These are phyloP conservation scores for Pythium guiyangense DNA, from an alignment of 352 stramenopile genomes.

Conservation along the genomic window DNA sequence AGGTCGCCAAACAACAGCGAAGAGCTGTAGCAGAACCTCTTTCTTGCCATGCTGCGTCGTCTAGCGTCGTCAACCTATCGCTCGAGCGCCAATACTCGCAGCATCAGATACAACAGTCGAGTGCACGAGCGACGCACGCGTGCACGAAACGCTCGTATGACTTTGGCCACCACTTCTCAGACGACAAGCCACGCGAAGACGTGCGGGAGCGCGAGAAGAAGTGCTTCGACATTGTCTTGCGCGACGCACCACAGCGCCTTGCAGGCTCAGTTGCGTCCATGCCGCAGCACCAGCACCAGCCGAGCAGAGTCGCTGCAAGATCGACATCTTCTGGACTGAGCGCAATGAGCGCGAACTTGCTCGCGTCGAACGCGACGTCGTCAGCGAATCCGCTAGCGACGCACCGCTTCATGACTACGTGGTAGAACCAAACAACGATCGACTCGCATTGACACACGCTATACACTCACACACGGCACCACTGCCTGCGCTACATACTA, in stretches of 20 bases:
- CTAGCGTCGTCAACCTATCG: not conserved
- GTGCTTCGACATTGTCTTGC: slow-evolving; percentile 19
- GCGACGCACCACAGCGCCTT: slow-evolving; percentile 2
- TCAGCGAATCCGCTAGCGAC: slow-evolving; percentile 45
- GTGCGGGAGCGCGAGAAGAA: slow-evolving; percentile 6
- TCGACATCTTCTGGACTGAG: slow-evolving; percentile 13
- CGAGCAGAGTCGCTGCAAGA: not conserved
- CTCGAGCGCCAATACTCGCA: not conserved
- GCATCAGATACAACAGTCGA: not conserved
- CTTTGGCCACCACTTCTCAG: not conserved
- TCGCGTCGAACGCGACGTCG: slow-evolving; percentile 46
- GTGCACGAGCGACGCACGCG: not conserved
- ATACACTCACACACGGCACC: too few relatives aligned
- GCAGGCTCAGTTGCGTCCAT: not conserved
- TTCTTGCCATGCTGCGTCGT: not conserved
- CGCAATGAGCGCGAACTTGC: slow-evolving; percentile 16
- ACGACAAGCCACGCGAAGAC: not conserved
- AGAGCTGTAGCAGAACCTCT: not conserved
- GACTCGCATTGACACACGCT: too few relatives aligned
- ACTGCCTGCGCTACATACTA: too few relatives aligned
- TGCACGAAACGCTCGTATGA: slow-evolving; percentile 7
- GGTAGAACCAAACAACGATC: not conserved
- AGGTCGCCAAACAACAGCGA: not conserved
- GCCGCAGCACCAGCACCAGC: not conserved
- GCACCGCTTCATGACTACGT: slow-evolving; percentile 33